Percentiles rank a stretch among this genome's conserved stretches.
These are phyloP conservation scores for Arabidopsis suecica DNA, from an alignment of 345 rosid species.

Conservation along the genomic window DNA sequence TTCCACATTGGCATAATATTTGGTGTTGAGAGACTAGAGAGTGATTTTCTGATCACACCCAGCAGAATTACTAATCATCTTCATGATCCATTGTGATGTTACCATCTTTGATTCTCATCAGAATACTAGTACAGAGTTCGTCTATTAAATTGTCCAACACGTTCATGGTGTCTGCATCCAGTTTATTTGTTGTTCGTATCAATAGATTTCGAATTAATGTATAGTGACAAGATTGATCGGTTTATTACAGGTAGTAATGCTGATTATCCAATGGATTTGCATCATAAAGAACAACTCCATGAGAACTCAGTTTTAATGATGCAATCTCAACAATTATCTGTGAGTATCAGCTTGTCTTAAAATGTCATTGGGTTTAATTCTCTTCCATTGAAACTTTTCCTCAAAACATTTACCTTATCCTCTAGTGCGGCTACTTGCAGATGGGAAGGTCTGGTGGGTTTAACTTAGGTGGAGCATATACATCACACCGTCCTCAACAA, in stretches of 20 bases:
- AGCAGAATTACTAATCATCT: slow-evolving; percentile 1
- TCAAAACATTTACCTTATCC: slow-evolving; percentile 13
- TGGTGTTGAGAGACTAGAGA: slow-evolving; percentile 15
- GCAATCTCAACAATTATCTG: slow-evolving; percentile 96
- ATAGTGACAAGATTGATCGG: slow-evolving; percentile 41
- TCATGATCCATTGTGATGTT: slow-evolving; percentile 10
- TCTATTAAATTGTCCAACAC: not conserved
- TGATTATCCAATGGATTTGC: slow-evolving; percentile 86
- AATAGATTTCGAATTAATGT: not conserved
- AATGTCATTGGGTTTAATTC: slow-evolving; percentile 26
- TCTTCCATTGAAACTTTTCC: not conserved
- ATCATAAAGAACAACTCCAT: slow-evolving; percentile 91
- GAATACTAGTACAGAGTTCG: not conserved
- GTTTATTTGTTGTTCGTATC: slow-evolving; percentile 19
- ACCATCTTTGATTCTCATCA: slow-evolving; percentile 11
- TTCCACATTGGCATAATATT: slow-evolving; percentile 15
- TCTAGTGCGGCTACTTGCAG: slow-evolving; percentile 51
- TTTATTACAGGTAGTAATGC: slow-evolving; percentile 83
- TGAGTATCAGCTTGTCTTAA: slow-evolving; percentile 49
- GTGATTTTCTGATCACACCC: slow-evolving; percentile 21
- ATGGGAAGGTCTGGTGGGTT: slow-evolving; percentile 93
- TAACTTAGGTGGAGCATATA: slow-evolving; percentile 68
- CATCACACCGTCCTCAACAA: slow-evolving; percentile 83
- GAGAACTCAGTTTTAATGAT: slow-evolving; percentile 84
- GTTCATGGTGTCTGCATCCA: slow-evolving; percentile 13